phyloP scores from a whole-genome alignment of 2,329 filamentous ascomycete genomes.

The Raffaelea albimanens region DNA sequence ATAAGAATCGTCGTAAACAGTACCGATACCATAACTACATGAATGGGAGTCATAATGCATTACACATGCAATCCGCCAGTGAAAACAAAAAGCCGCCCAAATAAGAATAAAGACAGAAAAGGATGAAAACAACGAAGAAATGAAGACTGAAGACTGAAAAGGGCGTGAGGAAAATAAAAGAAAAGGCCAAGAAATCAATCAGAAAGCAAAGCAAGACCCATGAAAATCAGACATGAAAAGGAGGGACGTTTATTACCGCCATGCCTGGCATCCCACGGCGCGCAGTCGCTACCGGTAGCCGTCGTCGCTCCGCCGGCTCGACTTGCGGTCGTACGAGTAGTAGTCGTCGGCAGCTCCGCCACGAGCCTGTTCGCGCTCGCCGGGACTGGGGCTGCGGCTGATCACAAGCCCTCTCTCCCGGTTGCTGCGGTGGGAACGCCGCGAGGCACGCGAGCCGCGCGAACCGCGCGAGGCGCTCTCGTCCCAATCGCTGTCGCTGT shows the following conservation, averaged over 20 bases:
- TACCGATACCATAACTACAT: background rate
- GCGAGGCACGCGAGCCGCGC: background rate
- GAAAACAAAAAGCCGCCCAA: background rate
- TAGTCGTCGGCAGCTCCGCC: conserved; percentile 12
- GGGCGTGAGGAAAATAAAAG: no score
- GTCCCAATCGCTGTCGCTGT: conserved; percentile 7
- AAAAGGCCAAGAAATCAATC: no score
- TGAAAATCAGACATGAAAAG: no score
- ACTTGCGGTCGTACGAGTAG: conserved; percentile 2
- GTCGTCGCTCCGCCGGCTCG: background rate
- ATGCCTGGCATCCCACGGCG: no score
- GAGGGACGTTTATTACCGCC: no score
- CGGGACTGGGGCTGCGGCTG: conserved; percentile 8
- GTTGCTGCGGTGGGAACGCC: conserved; percentile 11
- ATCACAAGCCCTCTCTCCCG: conserved; percentile 8
- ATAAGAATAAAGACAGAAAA: background rate
- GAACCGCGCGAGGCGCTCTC: conserved; percentile 7
- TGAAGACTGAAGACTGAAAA: background rate
- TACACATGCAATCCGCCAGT: no score
- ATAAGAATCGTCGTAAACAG: no score
- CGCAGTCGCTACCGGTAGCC: background rate
- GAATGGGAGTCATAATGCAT: background rate
- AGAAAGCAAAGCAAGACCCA: no score
- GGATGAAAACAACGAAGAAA: no score
- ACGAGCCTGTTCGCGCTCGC: conserved; percentile 1